Conservation (phyloP, 768 basidiomycete species). For the Fistulinella prunicolor region DNA sequence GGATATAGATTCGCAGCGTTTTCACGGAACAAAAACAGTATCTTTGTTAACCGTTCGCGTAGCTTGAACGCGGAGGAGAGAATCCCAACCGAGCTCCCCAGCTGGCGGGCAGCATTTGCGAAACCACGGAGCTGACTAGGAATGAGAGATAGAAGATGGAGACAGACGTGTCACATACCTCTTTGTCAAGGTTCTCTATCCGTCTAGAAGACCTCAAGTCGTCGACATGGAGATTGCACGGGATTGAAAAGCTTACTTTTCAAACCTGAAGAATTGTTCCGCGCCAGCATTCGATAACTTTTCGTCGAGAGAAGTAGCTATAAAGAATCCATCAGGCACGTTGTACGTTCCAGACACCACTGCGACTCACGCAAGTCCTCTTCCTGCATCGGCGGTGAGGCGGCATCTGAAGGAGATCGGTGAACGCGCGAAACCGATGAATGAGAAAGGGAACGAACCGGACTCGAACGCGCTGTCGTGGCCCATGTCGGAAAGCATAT, state of each 20-base stretch:
- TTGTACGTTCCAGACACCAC: background rate
- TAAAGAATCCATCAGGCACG: conserved; percentile 8
- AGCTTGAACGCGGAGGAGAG: conserved; percentile 52
- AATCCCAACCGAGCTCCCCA: conserved; percentile 55
- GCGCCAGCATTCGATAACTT: conserved; percentile 49
- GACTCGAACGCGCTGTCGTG: conserved; percentile 36
- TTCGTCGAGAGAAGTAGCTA: conserved; percentile 47
- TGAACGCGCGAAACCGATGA: conserved; percentile 5
- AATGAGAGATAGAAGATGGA: conserved; percentile 11
- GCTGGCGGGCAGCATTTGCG: conserved; percentile 52
- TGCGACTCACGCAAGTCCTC: conserved; percentile 41
- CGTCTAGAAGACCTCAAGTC: conserved; percentile 32
- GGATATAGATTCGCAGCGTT: conserved; percentile 59
- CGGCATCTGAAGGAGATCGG: conserved; percentile 16
- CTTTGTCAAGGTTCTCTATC: conserved; percentile 47
- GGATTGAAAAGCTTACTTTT: conserved; percentile 35
- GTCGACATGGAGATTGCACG: background rate
- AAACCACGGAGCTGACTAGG: conserved; percentile 46
- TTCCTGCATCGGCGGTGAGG: conserved; percentile 36
- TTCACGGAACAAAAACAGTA: conserved; percentile 50
- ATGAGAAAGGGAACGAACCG: conserved; percentile 26
- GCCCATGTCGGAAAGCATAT: conserved; percentile 44
- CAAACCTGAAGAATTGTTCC: conserved; percentile 45
- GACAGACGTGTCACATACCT: conserved; percentile 28
- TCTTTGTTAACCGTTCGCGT: conserved; percentile 49